Base-by-base conservation (phyloP, 1,284 basidiomycete species). In the Cystobasidium slooffiae region DNA sequence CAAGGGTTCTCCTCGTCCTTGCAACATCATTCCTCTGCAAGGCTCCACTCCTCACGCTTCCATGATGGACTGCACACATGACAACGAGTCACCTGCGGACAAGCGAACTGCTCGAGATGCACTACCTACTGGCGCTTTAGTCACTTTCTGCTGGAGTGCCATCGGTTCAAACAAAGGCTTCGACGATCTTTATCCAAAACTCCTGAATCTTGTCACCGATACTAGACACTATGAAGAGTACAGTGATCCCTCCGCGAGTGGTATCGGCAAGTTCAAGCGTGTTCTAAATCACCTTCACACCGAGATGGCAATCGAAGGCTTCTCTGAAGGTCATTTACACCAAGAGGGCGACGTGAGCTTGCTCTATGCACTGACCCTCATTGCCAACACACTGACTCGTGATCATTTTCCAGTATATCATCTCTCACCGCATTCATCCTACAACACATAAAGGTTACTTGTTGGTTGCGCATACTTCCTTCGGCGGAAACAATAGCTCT, bases 151-250 rank as follows among this genome's bases (percentile, higher is more conserved):
- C 59, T 88, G 88, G 80, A 91, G 88, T 18, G 94, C 91, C 6
- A 87, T 92, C 61, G 94, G 94, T 1, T 94, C 92, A 6, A 93
- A 93, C 78, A 96, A 97, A 82, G 94, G 94, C 44, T 96, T 95
- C 80, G 94, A 97, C 80, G 94, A 97, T 79, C 83, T 97, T n/a
- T 97, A 97, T 81, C 94, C 94, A 6, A 93, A 93, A 81, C 83
- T 95, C 20, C 83, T 97, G 52, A 88, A 96, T 81, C 85, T 97
- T 46, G 95, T 97, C 16, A 85, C 85, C 14, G 94, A 97, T 82
- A 90, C 88, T 79, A 85, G 93, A 76, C 82, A 84, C 78, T 97
- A 97, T 80, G 90, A 92, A 78, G 80, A 84, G 85, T 76, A 76
- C 8, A 46, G 75, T 8, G 76, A 75, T 6, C 63, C 61, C 12